Percentiles rank a stretch among this genome's conserved stretches.
Conservation (phyloP, 2,329 filamentous ascomycete species). For the Westerdykella sp. region DNA sequence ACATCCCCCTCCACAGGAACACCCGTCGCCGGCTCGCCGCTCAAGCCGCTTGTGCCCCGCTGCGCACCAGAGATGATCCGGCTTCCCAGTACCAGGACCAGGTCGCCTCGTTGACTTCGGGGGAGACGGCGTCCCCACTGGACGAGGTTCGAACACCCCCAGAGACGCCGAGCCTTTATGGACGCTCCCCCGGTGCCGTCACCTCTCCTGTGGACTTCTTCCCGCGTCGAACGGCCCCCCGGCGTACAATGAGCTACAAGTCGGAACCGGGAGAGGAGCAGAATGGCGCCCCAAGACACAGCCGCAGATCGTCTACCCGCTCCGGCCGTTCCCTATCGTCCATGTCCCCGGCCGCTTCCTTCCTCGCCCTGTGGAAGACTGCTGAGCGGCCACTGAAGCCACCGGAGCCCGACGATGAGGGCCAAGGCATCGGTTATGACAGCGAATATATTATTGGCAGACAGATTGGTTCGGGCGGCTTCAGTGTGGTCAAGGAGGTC, state of each 20-base stretch:
- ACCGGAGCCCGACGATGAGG: slow-evolving; percentile 58
- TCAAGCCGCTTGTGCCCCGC: slow-evolving; percentile 30
- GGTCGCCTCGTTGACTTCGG: slow-evolving; percentile 40
- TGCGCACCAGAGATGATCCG: slow-evolving; percentile 30
- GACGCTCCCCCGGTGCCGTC: neutral
- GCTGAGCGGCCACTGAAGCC: slow-evolving; percentile 33
- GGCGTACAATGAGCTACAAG: slow-evolving; percentile 26
- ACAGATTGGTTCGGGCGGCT: slow-evolving; percentile 59
- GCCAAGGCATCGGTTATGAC: slow-evolving; percentile 56
- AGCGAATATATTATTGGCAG: slow-evolving; percentile 62
- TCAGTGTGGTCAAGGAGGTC: slow-evolving; percentile 62
- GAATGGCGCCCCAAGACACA: slow-evolving; percentile 14
- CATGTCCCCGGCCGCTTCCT: slow-evolving; percentile 54
- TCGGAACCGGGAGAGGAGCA: no score
- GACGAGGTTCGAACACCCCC: slow-evolving; percentile 37
- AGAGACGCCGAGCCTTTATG: slow-evolving; percentile 29
- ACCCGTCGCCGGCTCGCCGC: slow-evolving; percentile 10
- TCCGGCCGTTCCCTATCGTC: slow-evolving; percentile 45
- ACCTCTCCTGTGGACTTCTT: slow-evolving; percentile 33
- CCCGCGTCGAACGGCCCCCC: slow-evolving; percentile 19
- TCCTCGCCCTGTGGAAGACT: slow-evolving; percentile 49
- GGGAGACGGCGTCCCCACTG: slow-evolving; percentile 35
- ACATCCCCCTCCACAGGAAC: slow-evolving; percentile 22
- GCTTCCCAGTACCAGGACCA: slow-evolving; percentile 28
- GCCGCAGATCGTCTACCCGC: slow-evolving; percentile 41